These are phyloP conservation scores for Calonectria henricotiae DNA, from an alignment of 2,329 filamentous ascomycete genomes.

Conservation along the genomic window DNA sequence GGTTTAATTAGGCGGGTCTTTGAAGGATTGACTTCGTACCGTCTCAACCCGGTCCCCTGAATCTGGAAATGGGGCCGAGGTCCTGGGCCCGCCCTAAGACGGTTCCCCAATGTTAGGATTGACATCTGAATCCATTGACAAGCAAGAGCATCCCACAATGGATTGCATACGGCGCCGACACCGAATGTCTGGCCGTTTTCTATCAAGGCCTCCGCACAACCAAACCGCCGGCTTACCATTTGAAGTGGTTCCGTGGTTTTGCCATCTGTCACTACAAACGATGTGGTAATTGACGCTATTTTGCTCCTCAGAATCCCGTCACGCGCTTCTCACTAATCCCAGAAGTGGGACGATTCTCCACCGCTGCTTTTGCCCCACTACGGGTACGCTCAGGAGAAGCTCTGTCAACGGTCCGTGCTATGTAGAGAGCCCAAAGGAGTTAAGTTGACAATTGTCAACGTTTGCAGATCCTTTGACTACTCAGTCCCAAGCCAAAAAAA, in stretches of 20 bases:
- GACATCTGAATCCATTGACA: not conserved
- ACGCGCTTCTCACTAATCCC: not conserved
- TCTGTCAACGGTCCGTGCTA: conserved; percentile 13
- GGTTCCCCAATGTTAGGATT: conserved; percentile 19
- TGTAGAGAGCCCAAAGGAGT: not conserved
- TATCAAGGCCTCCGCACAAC: not conserved
- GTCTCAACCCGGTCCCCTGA: not conserved
- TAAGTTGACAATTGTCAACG: not conserved
- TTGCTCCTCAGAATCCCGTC: not conserved
- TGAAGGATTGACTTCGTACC: conserved; percentile 13
- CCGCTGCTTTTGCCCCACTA: not conserved
- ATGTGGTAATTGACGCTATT: not conserved
- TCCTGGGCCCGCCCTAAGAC: not conserved
- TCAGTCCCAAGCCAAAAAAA: not conserved
- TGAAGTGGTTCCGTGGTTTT: not conserved
- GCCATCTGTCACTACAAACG: not conserved
- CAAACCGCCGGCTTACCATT: not conserved
- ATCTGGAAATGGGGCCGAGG: conserved; percentile 14
- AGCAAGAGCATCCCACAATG: conserved; percentile 1
- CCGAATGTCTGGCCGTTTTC: conserved; percentile 5
- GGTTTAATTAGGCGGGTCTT: conserved; percentile 14
- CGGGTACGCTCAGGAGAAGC: not conserved
- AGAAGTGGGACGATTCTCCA: conserved; percentile 1
- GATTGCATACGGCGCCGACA: not conserved
- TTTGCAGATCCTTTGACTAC: not conserved